Conservation (phyloP, 768 basidiomycete genomes). For the Melanogaster broomeanus region DNA sequence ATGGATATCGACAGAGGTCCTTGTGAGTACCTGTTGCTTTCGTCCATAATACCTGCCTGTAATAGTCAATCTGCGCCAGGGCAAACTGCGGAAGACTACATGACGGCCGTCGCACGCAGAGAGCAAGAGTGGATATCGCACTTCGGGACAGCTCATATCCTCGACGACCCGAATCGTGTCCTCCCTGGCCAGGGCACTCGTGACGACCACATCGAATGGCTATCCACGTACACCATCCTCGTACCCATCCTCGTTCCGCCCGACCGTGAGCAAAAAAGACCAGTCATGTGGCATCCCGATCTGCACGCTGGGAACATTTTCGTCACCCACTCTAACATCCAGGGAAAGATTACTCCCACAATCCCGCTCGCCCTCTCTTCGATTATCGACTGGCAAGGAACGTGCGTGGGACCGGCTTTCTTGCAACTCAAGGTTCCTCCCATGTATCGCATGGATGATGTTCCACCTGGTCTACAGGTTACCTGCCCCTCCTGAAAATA, state of each 20-base stretch:
- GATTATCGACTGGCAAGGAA: slow-evolving; percentile 17
- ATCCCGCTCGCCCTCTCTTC: slow-evolving; percentile 7
- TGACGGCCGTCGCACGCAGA: slow-evolving; percentile 14
- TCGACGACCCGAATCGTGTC: slow-evolving; percentile 10
- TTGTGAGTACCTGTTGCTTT: slow-evolving; percentile 24
- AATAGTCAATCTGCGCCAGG: slow-evolving; percentile 13
- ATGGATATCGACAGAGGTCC: slow-evolving; percentile 34
- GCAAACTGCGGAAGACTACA: slow-evolving; percentile 15
- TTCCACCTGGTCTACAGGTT: background rate
- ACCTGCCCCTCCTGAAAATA: background rate
- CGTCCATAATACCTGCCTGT: slow-evolving; percentile 1
- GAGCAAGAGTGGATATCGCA: slow-evolving; percentile 12
- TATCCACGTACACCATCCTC: background rate
- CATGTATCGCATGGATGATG: background rate
- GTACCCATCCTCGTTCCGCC: slow-evolving; percentile 5
- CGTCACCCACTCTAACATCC: background rate
- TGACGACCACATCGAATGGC: slow-evolving; percentile 9
- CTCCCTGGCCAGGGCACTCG: slow-evolving; percentile 8
- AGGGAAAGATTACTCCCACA: background rate
- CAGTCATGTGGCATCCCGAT: slow-evolving; percentile 17
- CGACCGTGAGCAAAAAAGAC: slow-evolving; percentile 3
- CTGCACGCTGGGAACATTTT: slow-evolving; percentile 14
- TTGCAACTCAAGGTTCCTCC: slow-evolving; percentile 6
- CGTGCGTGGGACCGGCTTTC: slow-evolving; percentile 14
- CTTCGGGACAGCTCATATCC: slow-evolving; percentile 4